Percentiles rank a stretch among this genome's conserved stretches.
phyloP scores from a whole-genome alignment of 1,139 yeast genomes.

The Scheffersomyces insectosa region DNA sequence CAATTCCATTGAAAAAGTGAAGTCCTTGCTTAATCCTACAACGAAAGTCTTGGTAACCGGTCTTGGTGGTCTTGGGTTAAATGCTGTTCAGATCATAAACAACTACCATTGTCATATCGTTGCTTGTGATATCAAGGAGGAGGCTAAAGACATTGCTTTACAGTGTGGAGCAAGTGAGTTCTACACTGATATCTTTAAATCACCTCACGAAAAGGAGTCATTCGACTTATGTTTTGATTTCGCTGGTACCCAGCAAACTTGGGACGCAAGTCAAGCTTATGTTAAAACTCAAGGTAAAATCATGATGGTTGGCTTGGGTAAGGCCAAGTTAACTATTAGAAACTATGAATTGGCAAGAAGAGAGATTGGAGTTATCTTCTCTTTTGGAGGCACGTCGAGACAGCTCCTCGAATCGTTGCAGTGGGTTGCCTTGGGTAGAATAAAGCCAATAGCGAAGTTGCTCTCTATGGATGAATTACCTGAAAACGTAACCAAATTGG shows the following conservation, averaged over 20 bases:
- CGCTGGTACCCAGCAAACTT: conserved; percentile 44
- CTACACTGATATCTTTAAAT: conserved; percentile 29
- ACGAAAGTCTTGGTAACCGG: conserved; percentile 47
- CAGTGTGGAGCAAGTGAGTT: conserved; percentile 47
- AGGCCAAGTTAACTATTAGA: conserved; percentile 27
- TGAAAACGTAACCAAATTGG: conserved; percentile 34
- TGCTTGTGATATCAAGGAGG: conserved; percentile 40
- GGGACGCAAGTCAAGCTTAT: conserved; percentile 32
- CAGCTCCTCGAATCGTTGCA: conserved; percentile 48
- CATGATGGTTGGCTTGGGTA: conserved; percentile 47
- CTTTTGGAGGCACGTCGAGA: conserved; percentile 48
- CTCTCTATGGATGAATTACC: conserved; percentile 40
- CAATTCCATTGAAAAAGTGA: conserved; percentile 48
- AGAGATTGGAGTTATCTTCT: conserved; percentile 42
- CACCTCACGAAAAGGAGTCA: conserved; percentile 29
- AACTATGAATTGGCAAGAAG: conserved; percentile 41
- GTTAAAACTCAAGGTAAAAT: conserved; percentile 41
- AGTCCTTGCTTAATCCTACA: conserved; percentile 31
- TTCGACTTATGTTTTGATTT: conserved; percentile 48
- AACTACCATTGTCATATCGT: conserved; percentile 43
- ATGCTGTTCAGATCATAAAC: conserved; percentile 48
- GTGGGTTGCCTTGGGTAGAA: conserved; percentile 42
- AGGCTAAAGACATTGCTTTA: conserved; percentile 28
- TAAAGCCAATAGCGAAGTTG: conserved; percentile 38
- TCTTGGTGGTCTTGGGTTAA: conserved; percentile 53